Evolutionary conservation across 441 rosid genomes (phyloP), one percentile per base, ranked within the genome.

Genomic region (Croton laevigatus): DNA sequence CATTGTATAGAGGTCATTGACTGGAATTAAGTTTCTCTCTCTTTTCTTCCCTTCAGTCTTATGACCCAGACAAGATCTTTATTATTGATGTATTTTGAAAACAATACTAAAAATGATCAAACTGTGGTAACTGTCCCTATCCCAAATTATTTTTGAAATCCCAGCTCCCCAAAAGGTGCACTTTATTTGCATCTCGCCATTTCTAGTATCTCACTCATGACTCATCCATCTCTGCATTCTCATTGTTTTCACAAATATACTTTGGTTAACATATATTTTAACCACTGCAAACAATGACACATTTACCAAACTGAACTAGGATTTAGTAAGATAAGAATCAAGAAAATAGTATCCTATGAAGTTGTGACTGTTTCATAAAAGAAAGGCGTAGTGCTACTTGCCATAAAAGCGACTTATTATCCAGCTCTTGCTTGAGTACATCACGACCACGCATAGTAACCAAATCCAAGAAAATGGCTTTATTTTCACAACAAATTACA

Each of bases 391-490:
- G 38, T 20, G 59, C 53, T 61, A 84, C 86, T 86, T 75, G 78
- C 99, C 99, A 94, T 83, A 94, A 85, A 76, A 94, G 89, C 22
- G 98, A 92, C 73, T 84, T 90, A 82, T 91, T 94, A 78, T 94
- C 99, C 73, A 94, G 97, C 75, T 94, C 98, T 66, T 91, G 94
- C 83, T 94, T 94, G 36, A 94, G 97, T 60, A 94, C 97, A 85
- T 92, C 99, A 16, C 98, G 94, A 68, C 99, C 93, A 34, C 97
- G 96, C 98, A 94, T 92, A 16, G 99, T 89, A 48, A 94, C 99
- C 89, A 94, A 81, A 73, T 94, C 99, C 89, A 94, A 75, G 79
- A 94, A 94, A 71, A 92, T 91, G 48, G 97, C 98, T 78, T 94
- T 94, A 77, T 94, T 92, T 86, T 88, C 97, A 68, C 99, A 92